Evolutionary conservation across 2,329 filamentous ascomycete genomes (phyloP).

Genomic region (Emericellopsis atlantica): DNA sequence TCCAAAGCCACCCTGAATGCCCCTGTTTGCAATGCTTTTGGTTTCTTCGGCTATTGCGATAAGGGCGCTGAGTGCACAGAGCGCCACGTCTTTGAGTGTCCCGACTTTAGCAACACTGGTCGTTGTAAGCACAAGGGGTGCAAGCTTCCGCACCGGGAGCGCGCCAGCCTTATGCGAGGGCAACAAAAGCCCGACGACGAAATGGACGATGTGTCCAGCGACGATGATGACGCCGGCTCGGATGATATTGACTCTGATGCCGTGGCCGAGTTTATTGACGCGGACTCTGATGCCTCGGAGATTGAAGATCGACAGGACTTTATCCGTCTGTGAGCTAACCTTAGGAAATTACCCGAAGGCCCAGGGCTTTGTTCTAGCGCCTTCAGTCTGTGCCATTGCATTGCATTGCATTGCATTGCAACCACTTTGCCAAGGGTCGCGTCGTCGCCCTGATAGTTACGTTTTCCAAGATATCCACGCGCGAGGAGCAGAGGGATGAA

Average conservation of each 20-base stretch:
- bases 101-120: constrained; percentile 87
- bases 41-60: constrained; percentile 76
- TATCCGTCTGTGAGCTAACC: constrained; percentile 26
- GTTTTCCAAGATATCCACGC: too few species aligned
- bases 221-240: constrained; percentile 59
- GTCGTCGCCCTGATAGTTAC: too few species aligned
- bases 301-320: constrained; percentile 48
- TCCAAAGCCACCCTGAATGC: constrained; percentile 64
- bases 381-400: too few species aligned
- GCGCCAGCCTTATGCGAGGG: constrained; percentile 67
- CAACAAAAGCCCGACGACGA: constrained; percentile 42
- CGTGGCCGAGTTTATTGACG: constrained; percentile 53
- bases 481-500: too few species aligned
- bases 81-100: constrained; percentile 86
- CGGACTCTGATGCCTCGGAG: constrained; percentile 39
- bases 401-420: too few species aligned
- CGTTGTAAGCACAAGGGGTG: constrained; percentile 71
- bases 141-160: constrained; percentile 76
- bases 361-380: too few species aligned
- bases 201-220: constrained; percentile 63
- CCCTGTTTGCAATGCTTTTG: constrained; percentile 74
- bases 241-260: constrained; percentile 67
- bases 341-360: too few species aligned
- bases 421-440: too few species aligned
- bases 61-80: constrained; percentile 66